Conservation (phyloP, 2,329 filamentous ascomycete species). For the Monosporascus sp. region DNA sequence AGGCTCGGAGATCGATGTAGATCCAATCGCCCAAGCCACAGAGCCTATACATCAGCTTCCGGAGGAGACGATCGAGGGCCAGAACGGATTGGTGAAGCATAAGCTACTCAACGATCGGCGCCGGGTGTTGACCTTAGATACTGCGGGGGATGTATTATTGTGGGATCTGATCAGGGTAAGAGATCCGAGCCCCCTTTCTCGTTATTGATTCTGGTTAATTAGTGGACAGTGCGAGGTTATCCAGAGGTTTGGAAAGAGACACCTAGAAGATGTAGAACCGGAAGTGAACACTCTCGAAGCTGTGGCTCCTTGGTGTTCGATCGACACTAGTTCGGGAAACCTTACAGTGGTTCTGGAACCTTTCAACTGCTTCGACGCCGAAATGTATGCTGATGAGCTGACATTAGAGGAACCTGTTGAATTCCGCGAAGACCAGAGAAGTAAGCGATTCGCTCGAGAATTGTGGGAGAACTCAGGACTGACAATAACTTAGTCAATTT, state of each 20-base stretch:
- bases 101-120: conserved; percentile 85
- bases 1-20: conserved; percentile 50
- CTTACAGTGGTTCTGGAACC: conserved; percentile 88
- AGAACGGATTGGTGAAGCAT: conserved; percentile 92
- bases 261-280: conserved; percentile 86
- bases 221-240: conserved; percentile 69
- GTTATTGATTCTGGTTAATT: conserved; percentile 10
- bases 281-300: conserved; percentile 83
- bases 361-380: conserved; percentile 94
- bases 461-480: conserved; percentile 4
- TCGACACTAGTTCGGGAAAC: conserved; percentile 88
- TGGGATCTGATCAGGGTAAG: conserved; percentile 87
- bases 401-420: conserved; percentile 67
- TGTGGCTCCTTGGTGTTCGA: conserved; percentile 92
- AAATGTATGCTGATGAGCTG: conserved; percentile 92
- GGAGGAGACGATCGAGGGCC: conserved; percentile 84
- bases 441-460: conserved; percentile 43
- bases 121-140: conserved; percentile 85
- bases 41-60: conserved; percentile 64
- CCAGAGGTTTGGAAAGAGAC: conserved; percentile 86
- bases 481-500: conserved; percentile 66
- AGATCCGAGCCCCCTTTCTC: neutral
- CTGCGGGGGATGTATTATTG: conserved; percentile 86
- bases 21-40: conserved; percentile 41
- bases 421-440: conserved; percentile 89